phyloP scores from a whole-genome alignment of 2,329 filamentous ascomycete genomes.

The Ophiosphaerella narmari region DNA sequence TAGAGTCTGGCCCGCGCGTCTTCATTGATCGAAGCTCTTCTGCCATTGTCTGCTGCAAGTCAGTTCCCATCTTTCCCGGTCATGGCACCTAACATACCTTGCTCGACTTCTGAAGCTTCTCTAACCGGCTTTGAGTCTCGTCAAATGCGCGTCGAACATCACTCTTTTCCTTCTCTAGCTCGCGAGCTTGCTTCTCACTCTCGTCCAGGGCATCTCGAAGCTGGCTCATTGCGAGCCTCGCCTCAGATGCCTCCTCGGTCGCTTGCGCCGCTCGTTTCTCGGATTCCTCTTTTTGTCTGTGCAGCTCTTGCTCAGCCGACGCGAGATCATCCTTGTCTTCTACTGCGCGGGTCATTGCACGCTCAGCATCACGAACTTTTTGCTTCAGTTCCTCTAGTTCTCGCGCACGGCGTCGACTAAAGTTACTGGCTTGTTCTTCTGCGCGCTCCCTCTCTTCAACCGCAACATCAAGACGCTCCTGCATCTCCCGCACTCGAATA shows the following conservation, averaged over 20 bases:
- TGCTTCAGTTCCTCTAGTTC: conserved; percentile 86
- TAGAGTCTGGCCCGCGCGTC: conserved; percentile 49
- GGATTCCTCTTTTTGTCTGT: conserved; percentile 73
- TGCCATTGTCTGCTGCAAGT: conserved; percentile 52
- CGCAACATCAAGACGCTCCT: conserved; percentile 82
- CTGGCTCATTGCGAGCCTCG: conserved; percentile 75
- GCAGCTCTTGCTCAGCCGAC: conserved; percentile 73
- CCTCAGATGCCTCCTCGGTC: conserved; percentile 73
- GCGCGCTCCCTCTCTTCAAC: conserved; percentile 92
- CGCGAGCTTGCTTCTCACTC: conserved; percentile 80
- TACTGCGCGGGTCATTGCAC: conserved; percentile 70
- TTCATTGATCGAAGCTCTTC: conserved; percentile 62
- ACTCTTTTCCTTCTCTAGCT: conserved; percentile 79
- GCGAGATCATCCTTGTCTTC: conserved; percentile 81
- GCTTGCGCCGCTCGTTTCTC: conserved; percentile 72
- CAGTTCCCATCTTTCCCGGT: conserved; percentile 10
- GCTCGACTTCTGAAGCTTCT: conserved; percentile 75
- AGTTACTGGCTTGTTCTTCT: conserved; percentile 84
- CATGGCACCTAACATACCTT: conserved; percentile 46
- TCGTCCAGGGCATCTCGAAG: conserved; percentile 82
- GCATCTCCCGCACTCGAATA: conserved; percentile 82
- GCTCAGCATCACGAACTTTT: conserved; percentile 80
- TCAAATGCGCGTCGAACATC: conserved; percentile 78
- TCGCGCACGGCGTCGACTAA: conserved; percentile 74
- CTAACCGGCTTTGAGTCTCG: conserved; percentile 75